A percentile compares a stretch with the other conserved stretches of the same genome.
phyloP scores from a whole-genome alignment of 176 grass and related monocot species.

The Rhynchospora pubera region DNA sequence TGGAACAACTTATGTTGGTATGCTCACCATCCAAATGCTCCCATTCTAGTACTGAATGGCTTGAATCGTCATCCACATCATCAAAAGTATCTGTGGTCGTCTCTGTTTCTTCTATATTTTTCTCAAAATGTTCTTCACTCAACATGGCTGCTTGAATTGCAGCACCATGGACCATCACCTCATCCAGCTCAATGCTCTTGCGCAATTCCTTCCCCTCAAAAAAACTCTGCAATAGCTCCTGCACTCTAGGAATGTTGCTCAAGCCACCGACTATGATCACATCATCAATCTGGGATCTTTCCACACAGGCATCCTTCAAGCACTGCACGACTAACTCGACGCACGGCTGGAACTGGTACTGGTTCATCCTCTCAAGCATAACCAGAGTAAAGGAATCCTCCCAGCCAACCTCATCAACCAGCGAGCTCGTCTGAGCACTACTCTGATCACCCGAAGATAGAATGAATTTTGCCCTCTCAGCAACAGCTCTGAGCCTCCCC shows the following conservation, averaged over 20 bases:
- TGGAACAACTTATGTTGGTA: too few species aligned
- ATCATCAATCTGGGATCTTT: neutral
- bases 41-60: too few species aligned
- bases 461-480: neutral
- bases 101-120: neutral
- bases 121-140: conserved; percentile 1
- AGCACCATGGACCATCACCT: neutral
- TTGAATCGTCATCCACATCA: too few species aligned
- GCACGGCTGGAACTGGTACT: neutral
- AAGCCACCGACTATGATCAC: conserved; percentile 1
- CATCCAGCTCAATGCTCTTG: neutral
- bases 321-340: neutral
- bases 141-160: neutral
- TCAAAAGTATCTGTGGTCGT: too few species aligned
- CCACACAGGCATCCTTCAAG: neutral
- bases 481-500: neutral
- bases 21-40: too few species aligned
- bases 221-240: neutral
- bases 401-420: neutral
- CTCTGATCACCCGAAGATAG: neutral
- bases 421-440: neutral
- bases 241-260: neutral
- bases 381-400: neutral
- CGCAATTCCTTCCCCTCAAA: neutral
- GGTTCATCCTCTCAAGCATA: neutral